Conservation (phyloP, 1,284 basidiomycete genomes). For the Moesziomyces globuligerus region DNA sequence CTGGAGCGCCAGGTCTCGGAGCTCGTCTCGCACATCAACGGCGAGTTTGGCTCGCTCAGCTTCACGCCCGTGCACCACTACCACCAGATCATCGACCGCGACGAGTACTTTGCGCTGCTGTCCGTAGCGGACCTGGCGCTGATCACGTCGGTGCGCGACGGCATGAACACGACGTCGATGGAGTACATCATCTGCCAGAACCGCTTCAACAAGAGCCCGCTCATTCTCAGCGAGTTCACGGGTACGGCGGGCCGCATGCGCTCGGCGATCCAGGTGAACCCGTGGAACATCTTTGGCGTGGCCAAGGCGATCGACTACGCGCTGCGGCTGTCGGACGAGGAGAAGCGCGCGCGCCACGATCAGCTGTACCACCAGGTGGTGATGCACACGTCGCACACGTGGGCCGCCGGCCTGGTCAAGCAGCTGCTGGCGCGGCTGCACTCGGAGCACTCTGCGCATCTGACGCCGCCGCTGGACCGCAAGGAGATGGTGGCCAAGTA, state of each 20-base stretch:
- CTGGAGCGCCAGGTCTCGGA: conserved; percentile 93
- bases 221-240: conserved; percentile 96
- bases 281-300: conserved; percentile 86
- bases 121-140: conserved; percentile 93
- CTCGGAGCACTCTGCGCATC: conserved; percentile 81
- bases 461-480: conserved; percentile 85
- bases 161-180: conserved; percentile 98
- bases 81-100: conserved; percentile 91
- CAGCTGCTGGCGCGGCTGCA: conserved; percentile 86
- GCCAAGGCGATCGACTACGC: conserved; percentile 93
- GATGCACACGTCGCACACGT: conserved; percentile 94
- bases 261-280: conserved; percentile 77
- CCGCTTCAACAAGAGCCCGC: conserved; percentile 77
- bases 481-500: conserved; percentile 76
- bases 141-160: conserved; percentile 94
- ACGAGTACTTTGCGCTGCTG: conserved; percentile 97
- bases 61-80: conserved; percentile 99
- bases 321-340: conserved; percentile 80
- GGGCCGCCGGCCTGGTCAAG: conserved; percentile 90
- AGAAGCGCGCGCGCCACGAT: conserved; percentile 81
- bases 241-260: conserved; percentile 89
- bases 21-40: conserved; percentile 95
- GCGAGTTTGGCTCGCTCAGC: conserved; percentile 91
- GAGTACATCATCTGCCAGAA: conserved; percentile 94
- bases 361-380: conserved; percentile 79